These are phyloP conservation scores for Paramyrothecium sp. DNA, from an alignment of 2,329 filamentous ascomycete species.

Conservation along the genomic window DNA sequence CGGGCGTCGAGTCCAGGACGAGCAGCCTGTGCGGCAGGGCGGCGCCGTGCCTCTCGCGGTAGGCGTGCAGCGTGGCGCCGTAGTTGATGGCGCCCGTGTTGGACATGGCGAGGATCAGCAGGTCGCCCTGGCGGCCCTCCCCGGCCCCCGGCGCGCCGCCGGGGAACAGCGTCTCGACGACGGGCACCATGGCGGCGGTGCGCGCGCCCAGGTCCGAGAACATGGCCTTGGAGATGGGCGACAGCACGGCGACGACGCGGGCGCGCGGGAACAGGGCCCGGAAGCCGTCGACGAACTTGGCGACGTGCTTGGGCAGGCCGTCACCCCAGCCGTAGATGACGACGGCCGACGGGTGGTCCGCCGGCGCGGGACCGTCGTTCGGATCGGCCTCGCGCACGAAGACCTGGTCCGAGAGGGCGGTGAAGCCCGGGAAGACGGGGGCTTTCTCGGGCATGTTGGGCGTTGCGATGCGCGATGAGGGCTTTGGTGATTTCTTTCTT, in stretches of 20 bases:
- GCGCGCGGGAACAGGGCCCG: constrained; percentile 48
- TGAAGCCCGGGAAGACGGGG: constrained; percentile 41
- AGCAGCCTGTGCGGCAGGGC: constrained; percentile 47
- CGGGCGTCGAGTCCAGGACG: constrained; percentile 53
- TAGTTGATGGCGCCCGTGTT: constrained; percentile 57
- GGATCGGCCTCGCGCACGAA: constrained; percentile 38
- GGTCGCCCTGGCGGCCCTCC: constrained; percentile 18
- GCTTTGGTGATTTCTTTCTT: no score
- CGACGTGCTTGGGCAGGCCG: constrained; percentile 50
- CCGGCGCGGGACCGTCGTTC: constrained; percentile 11
- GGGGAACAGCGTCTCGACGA: constrained; percentile 37
- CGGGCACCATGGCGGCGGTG: constrained; percentile 41
- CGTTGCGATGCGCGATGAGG: neutral
- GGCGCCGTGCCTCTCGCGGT: constrained; percentile 32
- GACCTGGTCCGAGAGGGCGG: constrained; percentile 43
- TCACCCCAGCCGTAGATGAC: constrained; percentile 60
- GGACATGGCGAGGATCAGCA: constrained; percentile 55
- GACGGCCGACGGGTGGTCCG: constrained; percentile 40
- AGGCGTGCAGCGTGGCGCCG: constrained; percentile 47
- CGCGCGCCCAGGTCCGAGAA: constrained; percentile 41
- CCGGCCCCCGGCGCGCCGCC: constrained; percentile 13
- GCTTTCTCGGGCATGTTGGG: constrained; percentile 9
- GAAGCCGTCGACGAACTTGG: constrained; percentile 55
- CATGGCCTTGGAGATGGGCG: constrained; percentile 45
- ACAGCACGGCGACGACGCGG: constrained; percentile 49